phyloP scores from a whole-genome alignment of 1,139 yeast species.

The Candida sanyaensis region DNA sequence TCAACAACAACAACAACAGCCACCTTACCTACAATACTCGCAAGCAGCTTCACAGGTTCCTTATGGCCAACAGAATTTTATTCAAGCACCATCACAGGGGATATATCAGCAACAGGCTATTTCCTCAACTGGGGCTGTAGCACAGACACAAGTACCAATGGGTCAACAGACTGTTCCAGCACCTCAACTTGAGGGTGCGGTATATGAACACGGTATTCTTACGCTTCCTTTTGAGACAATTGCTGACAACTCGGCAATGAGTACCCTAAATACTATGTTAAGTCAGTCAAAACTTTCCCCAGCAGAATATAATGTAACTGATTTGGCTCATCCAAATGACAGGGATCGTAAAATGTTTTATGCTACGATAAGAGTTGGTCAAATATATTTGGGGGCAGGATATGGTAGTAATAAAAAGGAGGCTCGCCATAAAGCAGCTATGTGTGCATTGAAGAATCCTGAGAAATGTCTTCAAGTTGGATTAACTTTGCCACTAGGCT shows the following conservation, averaged over 20 bases:
- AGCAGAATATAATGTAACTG: neutral
- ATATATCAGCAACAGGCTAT: neutral
- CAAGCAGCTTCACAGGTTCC: slow-evolving; percentile 19
- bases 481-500: neutral
- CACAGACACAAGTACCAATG: neutral
- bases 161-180: neutral
- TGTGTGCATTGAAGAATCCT: slow-evolving; percentile 28
- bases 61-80: neutral
- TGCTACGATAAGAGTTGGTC: slow-evolving; percentile 24
- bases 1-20: neutral
- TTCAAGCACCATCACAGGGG: neutral
- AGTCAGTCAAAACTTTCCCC: neutral
- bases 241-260: neutral
- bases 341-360: neutral
- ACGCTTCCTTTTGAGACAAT: neutral
- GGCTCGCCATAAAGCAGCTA: slow-evolving; percentile 35
- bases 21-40: slow-evolving; percentile 18
- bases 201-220: slow-evolving; percentile 16
- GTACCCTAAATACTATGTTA: neutral
- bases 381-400: slow-evolving; percentile 33
- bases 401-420: slow-evolving; percentile 29
- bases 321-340: neutral
- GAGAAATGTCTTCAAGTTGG: slow-evolving; percentile 5
- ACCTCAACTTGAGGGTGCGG: neutral
- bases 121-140: neutral